Evolutionary conservation across 441 rosid genomes (phyloP), one percentile per base, ranked within the genome.

Genomic region (Croton setiger): DNA sequence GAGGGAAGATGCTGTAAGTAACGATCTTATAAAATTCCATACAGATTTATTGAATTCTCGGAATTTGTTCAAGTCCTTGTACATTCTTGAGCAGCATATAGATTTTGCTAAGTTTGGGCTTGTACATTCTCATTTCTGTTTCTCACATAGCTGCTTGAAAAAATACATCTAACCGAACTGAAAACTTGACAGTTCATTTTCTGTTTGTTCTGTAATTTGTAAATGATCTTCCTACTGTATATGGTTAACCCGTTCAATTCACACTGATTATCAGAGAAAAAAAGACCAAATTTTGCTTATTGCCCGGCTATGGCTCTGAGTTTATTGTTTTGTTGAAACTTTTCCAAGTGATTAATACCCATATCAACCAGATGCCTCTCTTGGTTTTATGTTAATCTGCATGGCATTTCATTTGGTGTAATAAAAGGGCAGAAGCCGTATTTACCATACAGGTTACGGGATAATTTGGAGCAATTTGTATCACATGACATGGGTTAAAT

Each of bases 1-100:
- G 64, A 66, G 66, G 63, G 70, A 71, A 70, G 63, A 59, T 63
- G 48, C 72, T 87, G 92, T 85, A 87, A 87, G 77, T 87, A 87
- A 81, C 79, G 71, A 64, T 77, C 78, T 68, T 78, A 70, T 82
- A 72, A 56, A 52, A 58, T 76, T 74, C 67, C 71, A 74, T 67
- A 68, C 75, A 77, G 74, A 73, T 77, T 69, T 37, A 60, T 75
- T 66, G 57, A 75, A 73, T 60, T 72, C 31, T 23, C 35, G 65
- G 62, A 69, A 55, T 69, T 18, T 21, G 63, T 52, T 64, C 57
- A 41, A 33, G 21, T 23, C 59, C 66, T 56, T 51, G 64, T 67
- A 20, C 49, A 1, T 51, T 37, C 13, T 54, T 9, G 45, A 63
- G 36, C 36, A 64, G 9, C n/a, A 13, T 23, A 20, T 36, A 36